phyloP scores from a whole-genome alignment of 192 early-diverging fungal species.

The Coemansia sp. region DNA sequence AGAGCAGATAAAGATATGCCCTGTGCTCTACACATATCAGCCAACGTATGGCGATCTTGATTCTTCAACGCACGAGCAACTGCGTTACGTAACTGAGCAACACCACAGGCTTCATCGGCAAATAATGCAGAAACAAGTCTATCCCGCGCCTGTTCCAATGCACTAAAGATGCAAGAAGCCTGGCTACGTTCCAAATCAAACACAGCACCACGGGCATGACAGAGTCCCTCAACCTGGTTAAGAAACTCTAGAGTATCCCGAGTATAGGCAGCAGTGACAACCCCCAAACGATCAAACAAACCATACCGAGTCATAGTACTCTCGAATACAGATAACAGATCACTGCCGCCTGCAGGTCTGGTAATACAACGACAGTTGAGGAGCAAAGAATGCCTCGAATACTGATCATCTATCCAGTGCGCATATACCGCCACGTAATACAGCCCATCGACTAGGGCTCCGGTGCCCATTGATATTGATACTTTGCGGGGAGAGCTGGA shows the following conservation, averaged over 20 bases:
- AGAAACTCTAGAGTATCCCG: conserved; percentile 50
- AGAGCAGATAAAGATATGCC: conserved; percentile 18
- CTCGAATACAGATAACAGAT: conserved; percentile 42
- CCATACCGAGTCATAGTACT: conserved; percentile 31
- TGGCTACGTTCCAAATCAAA: conserved; percentile 50
- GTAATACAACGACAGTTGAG: conserved; percentile 40
- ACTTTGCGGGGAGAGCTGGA: conserved; percentile 17
- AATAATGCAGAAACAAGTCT: conserved; percentile 24
- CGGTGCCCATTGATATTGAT: conserved; percentile 38
- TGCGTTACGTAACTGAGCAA: too few species aligned
- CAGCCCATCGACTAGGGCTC: conserved; percentile 11
- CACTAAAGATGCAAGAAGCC: conserved; percentile 36
- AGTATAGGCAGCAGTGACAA: conserved; percentile 44
- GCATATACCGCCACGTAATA: conserved; percentile 34
- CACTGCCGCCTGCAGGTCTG: conserved; percentile 36
- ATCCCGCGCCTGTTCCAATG: conserved; percentile 30
- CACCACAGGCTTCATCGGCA: too few species aligned
- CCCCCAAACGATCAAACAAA: conserved; percentile 30
- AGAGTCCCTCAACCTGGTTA: conserved; percentile 47
- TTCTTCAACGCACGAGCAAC: too few species aligned
- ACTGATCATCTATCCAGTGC: conserved; percentile 34
- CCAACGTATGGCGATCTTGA: too few species aligned
- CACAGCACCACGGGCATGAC: conserved; percentile 39
- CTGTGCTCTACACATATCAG: conserved; percentile 30
- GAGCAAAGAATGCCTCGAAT: conserved; percentile 34